Conservation (phyloP, 148 eudicot species). For the Agrostemma githago region DNA sequence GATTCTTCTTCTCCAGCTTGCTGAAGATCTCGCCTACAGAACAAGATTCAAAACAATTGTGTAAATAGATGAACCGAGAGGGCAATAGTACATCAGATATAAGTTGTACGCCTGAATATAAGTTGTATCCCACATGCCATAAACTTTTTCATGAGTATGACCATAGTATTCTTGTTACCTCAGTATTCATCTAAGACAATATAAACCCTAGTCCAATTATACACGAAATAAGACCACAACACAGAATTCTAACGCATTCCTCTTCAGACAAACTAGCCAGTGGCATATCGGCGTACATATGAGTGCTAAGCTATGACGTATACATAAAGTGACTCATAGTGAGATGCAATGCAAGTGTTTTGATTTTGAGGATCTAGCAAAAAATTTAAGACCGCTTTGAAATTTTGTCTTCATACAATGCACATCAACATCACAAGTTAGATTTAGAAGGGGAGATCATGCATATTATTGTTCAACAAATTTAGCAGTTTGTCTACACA, state of each 20-base stretch:
- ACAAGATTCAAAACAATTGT: conserved; percentile 3
- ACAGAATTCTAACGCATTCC: conserved; percentile 7
- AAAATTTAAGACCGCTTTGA: neutral
- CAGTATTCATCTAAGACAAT: neutral
- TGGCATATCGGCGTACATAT: neutral
- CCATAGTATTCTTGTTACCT: neutral
- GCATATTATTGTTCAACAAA: neutral
- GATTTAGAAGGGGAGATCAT: neutral
- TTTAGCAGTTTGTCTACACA: neutral
- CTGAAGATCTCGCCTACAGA: conserved; percentile 68
- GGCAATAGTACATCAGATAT: neutral
- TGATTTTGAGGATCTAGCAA: neutral
- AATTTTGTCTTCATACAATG: neutral
- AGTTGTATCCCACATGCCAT: conserved; percentile 9
- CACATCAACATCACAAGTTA: neutral
- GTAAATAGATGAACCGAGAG: neutral
- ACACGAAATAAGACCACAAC: neutral
- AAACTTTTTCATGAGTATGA: neutral
- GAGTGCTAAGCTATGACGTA: neutral
- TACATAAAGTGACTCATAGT: neutral
- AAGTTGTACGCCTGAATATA: neutral
- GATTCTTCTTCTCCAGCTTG: conserved; percentile 86
- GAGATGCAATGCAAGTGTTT: neutral
- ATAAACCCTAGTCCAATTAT: neutral
- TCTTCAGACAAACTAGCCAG: neutral